A percentile compares a stretch with the other conserved stretches of the same genome.
Evolutionary conservation across 139 green algal species (phyloP).

Genomic region (Asterochloris sp.): DNA sequence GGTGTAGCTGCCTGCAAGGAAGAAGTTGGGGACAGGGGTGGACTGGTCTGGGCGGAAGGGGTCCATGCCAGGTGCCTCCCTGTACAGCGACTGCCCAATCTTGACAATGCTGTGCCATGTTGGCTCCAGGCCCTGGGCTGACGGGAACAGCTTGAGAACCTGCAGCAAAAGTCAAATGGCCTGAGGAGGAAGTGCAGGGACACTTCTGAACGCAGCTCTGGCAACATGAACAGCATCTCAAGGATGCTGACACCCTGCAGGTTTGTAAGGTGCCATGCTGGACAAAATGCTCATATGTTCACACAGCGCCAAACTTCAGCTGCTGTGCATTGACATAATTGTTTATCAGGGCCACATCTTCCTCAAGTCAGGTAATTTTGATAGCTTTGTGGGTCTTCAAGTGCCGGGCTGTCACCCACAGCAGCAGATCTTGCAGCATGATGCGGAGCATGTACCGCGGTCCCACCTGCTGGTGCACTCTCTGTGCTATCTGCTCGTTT

Average conservation of each 20-base stretch:
- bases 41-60: conserved; percentile 81
- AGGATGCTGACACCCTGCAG: too few species aligned
- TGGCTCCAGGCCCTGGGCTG: conserved; percentile 57
- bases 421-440: background rate
- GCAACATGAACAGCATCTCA: too few species aligned
- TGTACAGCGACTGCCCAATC: conserved; percentile 92
- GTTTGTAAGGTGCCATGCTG: too few species aligned
- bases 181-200: too few species aligned
- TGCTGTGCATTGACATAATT: too few species aligned
- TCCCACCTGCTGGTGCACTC: conserved; percentile 77
- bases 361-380: too few species aligned
- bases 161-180: conserved; percentile 24
- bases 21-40: conserved; percentile 91
- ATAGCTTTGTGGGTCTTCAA: too few species aligned
- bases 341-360: too few species aligned
- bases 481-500: conserved; percentile 86
- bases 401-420: background rate
- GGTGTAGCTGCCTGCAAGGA: conserved; percentile 92
- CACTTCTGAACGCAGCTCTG: too few species aligned
- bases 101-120: conserved; percentile 92
- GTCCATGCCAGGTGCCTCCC: conserved; percentile 87
- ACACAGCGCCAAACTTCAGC: too few species aligned
- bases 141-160: conserved; percentile 88
- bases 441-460: background rate
- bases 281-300: too few species aligned